Evolutionary conservation across 148 eudicot species (phyloP).

Genomic region (Chenopodium suecicum): DNA sequence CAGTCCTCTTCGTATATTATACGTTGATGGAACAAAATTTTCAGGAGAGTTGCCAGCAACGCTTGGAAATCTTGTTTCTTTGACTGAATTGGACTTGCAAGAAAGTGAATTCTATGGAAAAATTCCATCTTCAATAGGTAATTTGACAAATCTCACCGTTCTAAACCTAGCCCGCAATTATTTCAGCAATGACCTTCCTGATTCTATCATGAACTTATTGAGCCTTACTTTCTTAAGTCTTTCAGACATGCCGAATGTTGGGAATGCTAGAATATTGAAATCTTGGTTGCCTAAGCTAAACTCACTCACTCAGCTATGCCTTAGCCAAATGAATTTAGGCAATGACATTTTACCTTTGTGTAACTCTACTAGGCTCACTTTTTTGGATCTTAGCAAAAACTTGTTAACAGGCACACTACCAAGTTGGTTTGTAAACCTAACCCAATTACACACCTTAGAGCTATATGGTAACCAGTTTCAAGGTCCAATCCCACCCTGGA

Average conservation of each 20-base stretch:
- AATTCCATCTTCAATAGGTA: conserved; percentile 22
- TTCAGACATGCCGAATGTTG: not conserved
- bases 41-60: conserved; percentile 27
- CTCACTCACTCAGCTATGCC: not conserved
- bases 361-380: not conserved
- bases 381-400: not conserved
- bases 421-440: conserved; percentile 8
- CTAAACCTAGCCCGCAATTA: not conserved
- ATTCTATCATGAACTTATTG: conserved; percentile 3
- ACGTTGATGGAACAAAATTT: not conserved
- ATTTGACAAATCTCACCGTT: conserved; percentile 11
- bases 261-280: not conserved
- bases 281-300: too few species aligned
- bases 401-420: not conserved
- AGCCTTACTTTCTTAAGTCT: not conserved
- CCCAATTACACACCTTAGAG: not conserved
- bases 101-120: conserved; percentile 5
- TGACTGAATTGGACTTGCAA: not conserved
- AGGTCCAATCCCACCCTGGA: conserved; percentile 5
- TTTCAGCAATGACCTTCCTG: not conserved
- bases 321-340: not conserved
- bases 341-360: not conserved
- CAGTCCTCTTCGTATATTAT: not conserved
- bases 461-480: not conserved
- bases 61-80: conserved; percentile 14